Conservation (phyloP, 257 asterid species). For the Fraxinus quadrangulata region DNA sequence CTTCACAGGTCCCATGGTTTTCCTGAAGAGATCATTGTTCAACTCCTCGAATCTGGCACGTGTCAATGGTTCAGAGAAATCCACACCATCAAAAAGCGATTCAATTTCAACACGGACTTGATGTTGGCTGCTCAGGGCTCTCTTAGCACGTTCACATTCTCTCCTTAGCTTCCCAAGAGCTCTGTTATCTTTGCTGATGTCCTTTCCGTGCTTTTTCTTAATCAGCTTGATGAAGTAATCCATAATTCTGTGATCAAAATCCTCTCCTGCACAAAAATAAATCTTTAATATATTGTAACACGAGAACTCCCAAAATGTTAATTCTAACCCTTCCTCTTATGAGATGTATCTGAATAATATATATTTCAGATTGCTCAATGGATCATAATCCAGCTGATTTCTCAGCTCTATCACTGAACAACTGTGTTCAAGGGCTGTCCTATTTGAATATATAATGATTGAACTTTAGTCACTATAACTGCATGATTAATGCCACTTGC, state of each 20-base stretch:
- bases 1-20: slow-evolving; percentile 98
- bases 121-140: slow-evolving; percentile 97
- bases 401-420: not conserved
- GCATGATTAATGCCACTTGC: not conserved
- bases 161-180: slow-evolving; percentile 96
- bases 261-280: slow-evolving; percentile 68
- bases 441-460: not conserved
- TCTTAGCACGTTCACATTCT: slow-evolving; percentile 90
- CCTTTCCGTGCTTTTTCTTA: slow-evolving; percentile 94
- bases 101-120: slow-evolving; percentile 96
- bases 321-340: slow-evolving; percentile 16
- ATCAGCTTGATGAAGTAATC: slow-evolving; percentile 94
- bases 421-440: not conserved
- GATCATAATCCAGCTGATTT: not conserved
- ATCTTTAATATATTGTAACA: slow-evolving; percentile 4
- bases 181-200: slow-evolving; percentile 94
- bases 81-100: slow-evolving; percentile 82
- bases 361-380: not conserved
- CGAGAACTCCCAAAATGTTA: not conserved
- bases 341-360: not conserved
- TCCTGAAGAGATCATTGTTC: slow-evolving; percentile 90
- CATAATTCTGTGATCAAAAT: slow-evolving; percentile 94
- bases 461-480: not conserved
- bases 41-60: slow-evolving; percentile 94
- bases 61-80: slow-evolving; percentile 92